Percentiles rank a stretch among this genome's conserved stretches.
Conservation (phyloP, 2,329 filamentous ascomycete genomes). For the Alternaria solani region DNA sequence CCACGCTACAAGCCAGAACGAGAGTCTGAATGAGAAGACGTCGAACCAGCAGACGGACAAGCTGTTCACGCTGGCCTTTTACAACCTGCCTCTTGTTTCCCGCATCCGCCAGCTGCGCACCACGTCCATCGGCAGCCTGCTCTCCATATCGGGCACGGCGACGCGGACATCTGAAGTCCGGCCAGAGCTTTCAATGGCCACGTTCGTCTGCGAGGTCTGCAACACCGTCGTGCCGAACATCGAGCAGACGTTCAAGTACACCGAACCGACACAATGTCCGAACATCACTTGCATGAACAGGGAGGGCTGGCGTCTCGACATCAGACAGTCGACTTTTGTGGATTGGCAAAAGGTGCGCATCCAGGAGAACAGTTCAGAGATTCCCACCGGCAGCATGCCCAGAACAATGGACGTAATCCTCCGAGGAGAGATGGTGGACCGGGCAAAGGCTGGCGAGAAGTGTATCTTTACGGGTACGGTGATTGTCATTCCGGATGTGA, state of each 20-base stretch:
- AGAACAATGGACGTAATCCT: conserved; percentile 97
- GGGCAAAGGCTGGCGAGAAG: conserved; percentile 96
- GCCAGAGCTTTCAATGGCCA: conserved; percentile 89
- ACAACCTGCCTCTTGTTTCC: conserved; percentile 88
- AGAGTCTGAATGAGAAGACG: conserved; percentile 72
- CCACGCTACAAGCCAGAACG: conserved; percentile 66
- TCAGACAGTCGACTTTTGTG: conserved; percentile 94
- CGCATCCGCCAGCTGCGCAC: conserved; percentile 86
- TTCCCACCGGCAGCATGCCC: conserved; percentile 98
- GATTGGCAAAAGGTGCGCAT: conserved; percentile 99
- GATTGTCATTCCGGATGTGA: conserved; percentile 96
- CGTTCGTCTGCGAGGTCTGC: conserved; percentile 90
- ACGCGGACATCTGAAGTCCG: conserved; percentile 97
- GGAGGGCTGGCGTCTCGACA: conserved; percentile 94
- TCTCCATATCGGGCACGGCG: conserved; percentile 96
- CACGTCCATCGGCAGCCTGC: conserved; percentile 86
- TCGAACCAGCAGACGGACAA: conserved; percentile 96
- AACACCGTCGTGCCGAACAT: conserved; percentile 85
- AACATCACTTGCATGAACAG: conserved; percentile 88
- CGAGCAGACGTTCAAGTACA: conserved; percentile 97
- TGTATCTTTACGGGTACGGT: conserved; percentile 96
- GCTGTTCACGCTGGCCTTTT: conserved; percentile 90
- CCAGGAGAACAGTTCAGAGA: conserved; percentile 98
- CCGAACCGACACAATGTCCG: conserved; percentile 94
- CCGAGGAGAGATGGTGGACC: conserved; percentile 95